Conservation (phyloP, 805 yeast genomes). For the Metschnikowia shivogae region DNA sequence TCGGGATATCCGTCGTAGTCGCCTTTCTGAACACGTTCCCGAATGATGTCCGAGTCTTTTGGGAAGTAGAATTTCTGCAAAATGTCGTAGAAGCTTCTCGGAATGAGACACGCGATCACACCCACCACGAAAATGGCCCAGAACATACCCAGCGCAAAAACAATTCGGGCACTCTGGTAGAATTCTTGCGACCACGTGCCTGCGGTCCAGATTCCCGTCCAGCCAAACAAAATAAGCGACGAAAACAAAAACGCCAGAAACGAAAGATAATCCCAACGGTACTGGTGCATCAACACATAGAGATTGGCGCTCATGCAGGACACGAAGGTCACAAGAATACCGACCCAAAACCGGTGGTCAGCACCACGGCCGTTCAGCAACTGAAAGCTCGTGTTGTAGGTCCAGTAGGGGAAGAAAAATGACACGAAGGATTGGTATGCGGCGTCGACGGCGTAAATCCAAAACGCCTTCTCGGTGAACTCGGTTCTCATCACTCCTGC, state of each 20-base stretch:
- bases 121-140: slow-evolving; percentile 72
- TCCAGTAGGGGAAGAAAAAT: slow-evolving; percentile 62
- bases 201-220: slow-evolving; percentile 82
- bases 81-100: slow-evolving; percentile 62
- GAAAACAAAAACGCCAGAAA: slow-evolving; percentile 53
- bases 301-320: slow-evolving; percentile 64
- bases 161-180: slow-evolving; percentile 53
- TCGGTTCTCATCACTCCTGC: slow-evolving; percentile 62
- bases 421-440: slow-evolving; percentile 66
- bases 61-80: slow-evolving; percentile 52
- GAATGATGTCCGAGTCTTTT: slow-evolving; percentile 64
- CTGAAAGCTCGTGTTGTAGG: slow-evolving; percentile 41
- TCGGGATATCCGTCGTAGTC: slow-evolving; percentile 63
- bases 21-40: slow-evolving; percentile 67
- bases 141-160: slow-evolving; percentile 56
- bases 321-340: slow-evolving; percentile 61
- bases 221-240: slow-evolving; percentile 55
- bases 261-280: slow-evolving; percentile 80
- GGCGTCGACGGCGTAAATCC: slow-evolving; percentile 65
- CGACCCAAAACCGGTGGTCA: slow-evolving; percentile 73
- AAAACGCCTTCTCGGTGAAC: slow-evolving; percentile 58
- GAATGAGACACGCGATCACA: slow-evolving; percentile 58
- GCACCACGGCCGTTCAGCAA: slow-evolving; percentile 52
- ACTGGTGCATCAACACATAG: slow-evolving; percentile 62
- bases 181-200: slow-evolving; percentile 49